Evolutionary conservation across 2,329 filamentous ascomycete genomes (phyloP).

Genomic region (Venturia aucupariae): DNA sequence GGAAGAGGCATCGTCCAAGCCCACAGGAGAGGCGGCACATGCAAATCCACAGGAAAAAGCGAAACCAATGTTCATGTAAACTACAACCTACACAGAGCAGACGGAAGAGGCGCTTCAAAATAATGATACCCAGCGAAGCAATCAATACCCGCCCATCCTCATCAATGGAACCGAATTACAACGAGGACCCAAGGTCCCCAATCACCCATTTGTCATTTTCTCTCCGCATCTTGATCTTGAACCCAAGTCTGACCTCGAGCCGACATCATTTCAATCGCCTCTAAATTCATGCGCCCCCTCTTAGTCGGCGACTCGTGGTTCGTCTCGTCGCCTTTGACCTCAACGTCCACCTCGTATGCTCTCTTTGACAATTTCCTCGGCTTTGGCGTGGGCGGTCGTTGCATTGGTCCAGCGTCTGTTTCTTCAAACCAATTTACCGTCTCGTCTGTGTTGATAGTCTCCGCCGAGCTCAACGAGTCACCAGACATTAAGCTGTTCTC

Average conservation of each 20-base stretch:
- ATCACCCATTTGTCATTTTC: neutral
- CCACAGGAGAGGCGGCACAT: neutral
- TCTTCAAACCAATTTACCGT: no score
- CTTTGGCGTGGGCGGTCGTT: neutral
- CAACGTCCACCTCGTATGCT: neutral
- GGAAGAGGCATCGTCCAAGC: neutral
- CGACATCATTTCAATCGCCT: no score
- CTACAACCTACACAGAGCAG: neutral
- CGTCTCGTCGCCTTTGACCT: neutral
- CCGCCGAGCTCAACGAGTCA: no score
- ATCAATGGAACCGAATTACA: neutral
- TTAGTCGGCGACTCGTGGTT: neutral
- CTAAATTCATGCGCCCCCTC: neutral
- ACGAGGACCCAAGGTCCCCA: neutral
- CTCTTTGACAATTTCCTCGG: neutral
- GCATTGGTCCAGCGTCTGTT: no score
- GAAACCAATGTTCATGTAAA: conserved; percentile 5
- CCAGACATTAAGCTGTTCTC: no score
- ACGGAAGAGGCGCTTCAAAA: neutral
- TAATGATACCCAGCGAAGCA: neutral
- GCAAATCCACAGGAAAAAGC: neutral
- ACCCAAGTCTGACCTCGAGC: neutral
- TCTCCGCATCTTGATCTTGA: neutral
- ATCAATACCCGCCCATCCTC: neutral
- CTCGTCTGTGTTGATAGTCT: no score